phyloP scores from a whole-genome alignment of 2,329 filamentous ascomycete genomes.

The Achaetomium macrosporum region DNA sequence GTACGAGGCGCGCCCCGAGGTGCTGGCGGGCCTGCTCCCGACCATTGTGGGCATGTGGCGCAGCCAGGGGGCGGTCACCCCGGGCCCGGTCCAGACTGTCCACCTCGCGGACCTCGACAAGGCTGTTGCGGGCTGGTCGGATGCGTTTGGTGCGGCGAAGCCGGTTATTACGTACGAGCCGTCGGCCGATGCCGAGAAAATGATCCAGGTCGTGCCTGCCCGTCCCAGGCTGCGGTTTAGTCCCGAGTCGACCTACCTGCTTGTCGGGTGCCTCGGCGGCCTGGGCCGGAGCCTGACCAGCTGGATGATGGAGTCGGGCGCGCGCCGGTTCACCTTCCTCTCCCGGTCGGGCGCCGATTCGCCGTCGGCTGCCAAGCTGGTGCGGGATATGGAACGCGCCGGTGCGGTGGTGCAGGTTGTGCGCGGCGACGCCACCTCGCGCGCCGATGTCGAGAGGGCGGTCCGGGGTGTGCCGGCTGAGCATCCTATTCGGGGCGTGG shows the following conservation, averaged over 20 bases:
- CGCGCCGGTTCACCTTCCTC: constrained; percentile 30
- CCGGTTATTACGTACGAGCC: no score
- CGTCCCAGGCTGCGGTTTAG: constrained; percentile 13
- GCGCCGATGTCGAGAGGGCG: constrained; percentile 9
- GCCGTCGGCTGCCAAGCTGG: constrained; percentile 23
- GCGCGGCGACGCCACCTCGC: constrained; percentile 14
- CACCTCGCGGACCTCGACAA: no score
- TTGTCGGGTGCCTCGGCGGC: constrained; percentile 34
- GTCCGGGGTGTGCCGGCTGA: constrained; percentile 1
- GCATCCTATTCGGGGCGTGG: constrained; percentile 22
- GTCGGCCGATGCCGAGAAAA: no score
- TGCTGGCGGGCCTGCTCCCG: no score
- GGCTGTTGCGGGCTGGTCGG: no score
- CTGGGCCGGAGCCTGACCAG: constrained; percentile 30
- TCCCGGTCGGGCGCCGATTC: constrained; percentile 28
- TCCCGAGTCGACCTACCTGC: constrained; percentile 28
- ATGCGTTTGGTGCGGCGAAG: no score
- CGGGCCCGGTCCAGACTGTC: no score
- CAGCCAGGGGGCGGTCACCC: no score
- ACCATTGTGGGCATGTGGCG: no score
- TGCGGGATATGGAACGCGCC: constrained; percentile 18
- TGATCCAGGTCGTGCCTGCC: neutral
- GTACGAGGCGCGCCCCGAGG: no score
- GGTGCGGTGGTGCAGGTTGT: constrained; percentile 22
- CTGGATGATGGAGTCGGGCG: constrained; percentile 32